A percentile compares a stretch with the other conserved stretches of the same genome.
These are phyloP conservation scores for Serendipita indica DNA, from an alignment of 768 basidiomycete species.

Conservation along the genomic window DNA sequence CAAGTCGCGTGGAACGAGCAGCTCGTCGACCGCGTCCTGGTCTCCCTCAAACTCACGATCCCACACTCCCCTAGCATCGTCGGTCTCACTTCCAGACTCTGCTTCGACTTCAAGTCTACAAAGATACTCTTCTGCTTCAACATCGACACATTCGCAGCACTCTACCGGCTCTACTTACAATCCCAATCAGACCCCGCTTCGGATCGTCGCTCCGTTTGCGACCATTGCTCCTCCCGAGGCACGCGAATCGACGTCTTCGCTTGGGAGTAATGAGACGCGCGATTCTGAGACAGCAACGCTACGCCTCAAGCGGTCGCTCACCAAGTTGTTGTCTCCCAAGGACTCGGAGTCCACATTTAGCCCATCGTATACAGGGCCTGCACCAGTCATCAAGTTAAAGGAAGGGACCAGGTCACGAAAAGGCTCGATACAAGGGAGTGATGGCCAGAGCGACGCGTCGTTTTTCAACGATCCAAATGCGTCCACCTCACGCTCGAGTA, in stretches of 20 bases:
- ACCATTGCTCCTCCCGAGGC: neutral
- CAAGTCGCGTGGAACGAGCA: neutral
- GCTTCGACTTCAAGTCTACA: neutral
- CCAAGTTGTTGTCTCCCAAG: neutral
- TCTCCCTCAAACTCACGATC: slow-evolving; percentile 6
- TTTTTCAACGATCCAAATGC: neutral
- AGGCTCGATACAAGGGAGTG: neutral
- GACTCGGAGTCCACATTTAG: neutral
- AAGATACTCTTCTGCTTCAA: neutral
- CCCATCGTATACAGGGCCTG: neutral
- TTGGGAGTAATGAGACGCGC: slow-evolving; percentile 4
- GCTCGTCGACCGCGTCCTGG: slow-evolving; percentile 6
- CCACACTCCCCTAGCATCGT: slow-evolving; percentile 5
- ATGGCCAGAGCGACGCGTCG: neutral
- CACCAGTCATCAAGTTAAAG: neutral
- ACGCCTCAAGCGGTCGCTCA: slow-evolving; percentile 1
- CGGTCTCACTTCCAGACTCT: slow-evolving; percentile 1
- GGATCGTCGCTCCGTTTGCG: slow-evolving; percentile 4
- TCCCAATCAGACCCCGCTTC: neutral
- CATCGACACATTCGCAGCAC: neutral
- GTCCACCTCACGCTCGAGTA: neutral
- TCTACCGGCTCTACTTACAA: neutral
- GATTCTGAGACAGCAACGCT: slow-evolving; percentile 1
- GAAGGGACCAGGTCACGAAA: neutral
- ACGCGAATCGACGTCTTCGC: neutral